These are phyloP conservation scores for Zygoascus biomembranicola DNA, from an alignment of 805 yeast genomes.

Conservation along the genomic window DNA sequence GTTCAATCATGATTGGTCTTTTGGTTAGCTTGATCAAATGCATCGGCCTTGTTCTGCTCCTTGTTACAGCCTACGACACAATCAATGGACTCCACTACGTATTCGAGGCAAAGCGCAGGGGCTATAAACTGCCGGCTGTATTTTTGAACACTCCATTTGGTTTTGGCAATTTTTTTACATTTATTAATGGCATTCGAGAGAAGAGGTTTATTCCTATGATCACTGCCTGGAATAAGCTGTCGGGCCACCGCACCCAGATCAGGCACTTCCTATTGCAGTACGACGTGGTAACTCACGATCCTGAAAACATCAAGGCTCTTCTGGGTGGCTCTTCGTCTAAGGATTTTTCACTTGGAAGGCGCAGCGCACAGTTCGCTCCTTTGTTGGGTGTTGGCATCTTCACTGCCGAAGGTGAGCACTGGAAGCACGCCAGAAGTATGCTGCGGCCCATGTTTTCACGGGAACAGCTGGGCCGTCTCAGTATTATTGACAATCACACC, in stretches of 20 bases:
- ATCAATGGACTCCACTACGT: not conserved
- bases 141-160: not conserved
- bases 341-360: slow-evolving; percentile 25
- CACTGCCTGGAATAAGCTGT: not conserved
- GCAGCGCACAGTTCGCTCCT: slow-evolving; percentile 23
- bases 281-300: slow-evolving; percentile 21
- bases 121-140: not conserved
- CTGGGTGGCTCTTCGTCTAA: slow-evolving; percentile 26
- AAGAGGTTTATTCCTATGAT: not conserved
- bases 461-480: slow-evolving; percentile 26
- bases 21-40: not conserved
- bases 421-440: slow-evolving; percentile 32
- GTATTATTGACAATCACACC: slow-evolving; percentile 22
- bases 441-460: slow-evolving; percentile 31
- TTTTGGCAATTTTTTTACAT: not conserved
- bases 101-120: not conserved
- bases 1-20: not conserved
- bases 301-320: slow-evolving; percentile 28
- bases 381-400: slow-evolving; percentile 31
- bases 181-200: not conserved
- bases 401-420: slow-evolving; percentile 28
- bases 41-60: not conserved
- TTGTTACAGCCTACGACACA: not conserved
- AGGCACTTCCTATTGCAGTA: not conserved
- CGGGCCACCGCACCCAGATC: not conserved